Evolutionary conservation across 1,284 basidiomycete genomes (phyloP), one percentile per base, ranked within the genome.

Genomic region (Austroboletus rostrupii): DNA sequence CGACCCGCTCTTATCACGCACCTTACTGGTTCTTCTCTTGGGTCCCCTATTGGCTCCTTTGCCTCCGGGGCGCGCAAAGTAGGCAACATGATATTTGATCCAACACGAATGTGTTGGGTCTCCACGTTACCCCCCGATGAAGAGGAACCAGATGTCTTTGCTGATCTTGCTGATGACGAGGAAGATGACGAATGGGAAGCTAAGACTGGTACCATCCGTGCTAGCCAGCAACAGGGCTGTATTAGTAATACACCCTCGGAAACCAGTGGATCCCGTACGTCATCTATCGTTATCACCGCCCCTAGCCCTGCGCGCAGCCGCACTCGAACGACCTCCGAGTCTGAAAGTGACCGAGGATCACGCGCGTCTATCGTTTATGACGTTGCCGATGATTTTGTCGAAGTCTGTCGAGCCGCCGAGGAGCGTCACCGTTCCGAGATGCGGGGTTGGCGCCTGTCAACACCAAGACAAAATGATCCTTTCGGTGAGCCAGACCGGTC

Each of bases 11-110:
- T 98, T 47, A 98, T 98, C 64, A 91, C 92, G 1, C 92, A 94
- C 58, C 78, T 92, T 49, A 90, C 88, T 11, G 87, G 88, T 33
- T 87, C 87, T 19, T 86, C 85, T 5, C 78, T 88, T 35, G 86
- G 87, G 32, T 88, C 87, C n/a, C 87, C 87, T 21, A 78, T 82
- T 19, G 83, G 85, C 37, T 83, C 85, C n/a, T 84, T 88, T 59
- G 80, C 84, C 19, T 79, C 83, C 47, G 83, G 87, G 51, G 82
- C 87, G 42, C 81, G 91, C 48, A 84, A 94, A 61, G 94, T 97
- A 13, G 95, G 95, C 46, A 93, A 94, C 73, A 98, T 98, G 95
- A 83, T 93, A 45, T 98, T 98, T 61, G 95, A 98, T 71, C 93
- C 96, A 2, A 66, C 83, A 46, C 81, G 84, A 37, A 97, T 97